A percentile compares a stretch with the other conserved stretches of the same genome.
Conservation (phyloP, 768 basidiomycete species). For the Termitomyces sp. region DNA sequence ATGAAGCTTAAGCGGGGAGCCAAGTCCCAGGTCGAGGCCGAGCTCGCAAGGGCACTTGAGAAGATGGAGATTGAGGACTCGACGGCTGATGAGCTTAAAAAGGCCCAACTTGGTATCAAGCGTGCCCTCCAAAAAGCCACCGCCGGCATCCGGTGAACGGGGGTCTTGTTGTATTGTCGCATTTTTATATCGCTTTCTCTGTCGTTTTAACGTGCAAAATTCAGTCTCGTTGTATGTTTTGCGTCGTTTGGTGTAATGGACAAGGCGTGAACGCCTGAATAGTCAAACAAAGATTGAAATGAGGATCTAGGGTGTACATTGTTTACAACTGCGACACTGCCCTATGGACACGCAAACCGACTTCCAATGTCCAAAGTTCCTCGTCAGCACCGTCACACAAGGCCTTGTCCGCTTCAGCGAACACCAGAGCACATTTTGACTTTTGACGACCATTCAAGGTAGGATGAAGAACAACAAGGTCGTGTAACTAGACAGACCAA, state of each 20-base stretch:
- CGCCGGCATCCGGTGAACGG: conserved; percentile 72
- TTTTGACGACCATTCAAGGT: conserved; percentile 78
- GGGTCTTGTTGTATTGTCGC: conserved; percentile 14
- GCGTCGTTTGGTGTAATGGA: background rate
- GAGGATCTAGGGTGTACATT: background rate
- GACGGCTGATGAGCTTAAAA: conserved; percentile 89
- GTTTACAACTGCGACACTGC: conserved; percentile 31
- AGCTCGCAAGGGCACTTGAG: conserved; percentile 97
- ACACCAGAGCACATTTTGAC: conserved; percentile 68
- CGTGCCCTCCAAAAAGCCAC: conserved; percentile 98
- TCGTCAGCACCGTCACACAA: conserved; percentile 96
- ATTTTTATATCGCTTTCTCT: conserved; percentile 18
- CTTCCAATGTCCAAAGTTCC: conserved; percentile 90
- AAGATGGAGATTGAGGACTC: conserved; percentile 98
- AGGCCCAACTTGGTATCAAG: conserved; percentile 93
- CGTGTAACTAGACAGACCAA: conserved; percentile 65
- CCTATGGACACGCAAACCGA: conserved; percentile 75
- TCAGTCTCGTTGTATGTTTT: conserved; percentile 8
- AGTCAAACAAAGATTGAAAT: background rate
- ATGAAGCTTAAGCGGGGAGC: conserved; percentile 99
- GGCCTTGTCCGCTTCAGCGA: conserved; percentile 95
- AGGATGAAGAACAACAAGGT: conserved; percentile 79
- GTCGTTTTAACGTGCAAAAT: conserved; percentile 11
- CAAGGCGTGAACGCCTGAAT: background rate
- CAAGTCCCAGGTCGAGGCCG: conserved; percentile 90